These are phyloP conservation scores for Trametes versicolor DNA, from an alignment of 1,284 basidiomycete species.

Conservation along the genomic window DNA sequence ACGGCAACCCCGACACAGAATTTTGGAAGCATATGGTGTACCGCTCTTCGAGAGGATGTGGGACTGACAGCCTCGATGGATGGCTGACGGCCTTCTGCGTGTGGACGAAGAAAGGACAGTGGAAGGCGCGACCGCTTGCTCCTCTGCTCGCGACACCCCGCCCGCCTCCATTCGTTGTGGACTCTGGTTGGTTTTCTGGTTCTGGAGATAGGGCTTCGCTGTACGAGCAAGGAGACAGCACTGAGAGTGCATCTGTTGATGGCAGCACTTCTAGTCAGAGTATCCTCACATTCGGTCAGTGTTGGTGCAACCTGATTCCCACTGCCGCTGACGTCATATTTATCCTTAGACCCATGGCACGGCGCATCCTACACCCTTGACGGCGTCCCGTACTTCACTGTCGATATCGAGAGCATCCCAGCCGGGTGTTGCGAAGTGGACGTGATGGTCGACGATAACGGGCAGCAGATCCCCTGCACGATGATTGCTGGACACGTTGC, in stretches of 20 bases:
- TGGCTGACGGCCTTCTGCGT: conserved; percentile 54
- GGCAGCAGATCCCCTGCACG: too few species aligned
- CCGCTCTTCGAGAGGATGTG: conserved; percentile 31
- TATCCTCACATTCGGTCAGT: neutral
- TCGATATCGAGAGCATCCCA: conserved; percentile 47
- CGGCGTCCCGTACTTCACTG: conserved; percentile 47
- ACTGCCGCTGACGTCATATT: neutral
- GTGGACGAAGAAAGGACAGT: conserved; percentile 44
- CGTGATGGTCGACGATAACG: conserved; percentile 49
- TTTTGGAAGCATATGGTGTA: conserved; percentile 50
- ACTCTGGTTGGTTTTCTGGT: too few species aligned
- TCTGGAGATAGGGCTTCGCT: too few species aligned
- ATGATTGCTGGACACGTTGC: too few species aligned
- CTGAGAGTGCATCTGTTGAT: too few species aligned
- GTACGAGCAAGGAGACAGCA: too few species aligned
- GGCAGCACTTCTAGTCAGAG: too few species aligned
- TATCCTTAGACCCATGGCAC: neutral
- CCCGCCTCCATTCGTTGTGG: too few species aligned
- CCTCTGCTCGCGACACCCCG: neutral
- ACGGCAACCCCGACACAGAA: conserved; percentile 42
- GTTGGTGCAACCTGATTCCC: neutral
- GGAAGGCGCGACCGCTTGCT: conserved; percentile 37
- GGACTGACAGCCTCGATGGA: conserved; percentile 40
- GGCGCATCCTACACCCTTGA: conserved; percentile 41
- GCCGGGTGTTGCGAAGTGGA: conserved; percentile 49